These are phyloP conservation scores for Fusarium newnesense DNA, from an alignment of 2,329 filamentous ascomycete genomes.

Conservation along the genomic window DNA sequence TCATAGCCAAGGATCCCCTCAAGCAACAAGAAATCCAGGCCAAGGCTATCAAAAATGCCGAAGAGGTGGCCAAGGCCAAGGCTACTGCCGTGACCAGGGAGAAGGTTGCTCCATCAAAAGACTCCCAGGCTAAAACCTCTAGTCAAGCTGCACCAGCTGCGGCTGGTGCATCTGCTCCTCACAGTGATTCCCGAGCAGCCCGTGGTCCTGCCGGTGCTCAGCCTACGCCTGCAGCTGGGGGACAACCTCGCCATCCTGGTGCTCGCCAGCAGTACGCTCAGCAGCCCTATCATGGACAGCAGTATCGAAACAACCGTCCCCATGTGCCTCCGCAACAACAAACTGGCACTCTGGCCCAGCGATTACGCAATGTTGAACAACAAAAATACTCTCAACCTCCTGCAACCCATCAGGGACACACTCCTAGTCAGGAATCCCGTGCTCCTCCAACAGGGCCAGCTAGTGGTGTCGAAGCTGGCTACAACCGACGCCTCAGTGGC, in stretches of 20 bases:
- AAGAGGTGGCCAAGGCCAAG: slow-evolving; percentile 69
- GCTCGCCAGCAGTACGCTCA: slow-evolving; percentile 61
- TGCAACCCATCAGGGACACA: slow-evolving; percentile 57
- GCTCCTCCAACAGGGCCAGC: slow-evolving; percentile 80
- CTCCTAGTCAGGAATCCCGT: slow-evolving; percentile 72
- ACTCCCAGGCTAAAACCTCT: slow-evolving; percentile 54
- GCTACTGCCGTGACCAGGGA: slow-evolving; percentile 57
- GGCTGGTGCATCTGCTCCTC: slow-evolving; percentile 26
- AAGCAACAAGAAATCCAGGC: slow-evolving; percentile 95
- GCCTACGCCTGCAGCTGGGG: slow-evolving; percentile 41
- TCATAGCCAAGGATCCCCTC: slow-evolving; percentile 93
- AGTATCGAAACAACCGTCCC: slow-evolving; percentile 60
- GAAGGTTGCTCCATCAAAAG: slow-evolving; percentile 55
- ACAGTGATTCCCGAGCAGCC: slow-evolving; percentile 44
- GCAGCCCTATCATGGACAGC: slow-evolving; percentile 58
- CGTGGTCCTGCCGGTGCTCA: slow-evolving; percentile 51
- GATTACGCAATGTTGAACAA: slow-evolving; percentile 63
- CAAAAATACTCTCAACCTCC: slow-evolving; percentile 60
- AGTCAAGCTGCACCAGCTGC: slow-evolving; percentile 37
- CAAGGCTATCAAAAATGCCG: slow-evolving; percentile 81
- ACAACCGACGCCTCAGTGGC: slow-evolving; percentile 64
- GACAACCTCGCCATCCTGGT: slow-evolving; percentile 57
- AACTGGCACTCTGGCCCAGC: slow-evolving; percentile 59
- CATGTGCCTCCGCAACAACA: slow-evolving; percentile 54
- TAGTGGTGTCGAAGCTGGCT: slow-evolving; percentile 62